Conservation (phyloP, 108 stramenopile species). For the Nitzschia sp. region DNA sequence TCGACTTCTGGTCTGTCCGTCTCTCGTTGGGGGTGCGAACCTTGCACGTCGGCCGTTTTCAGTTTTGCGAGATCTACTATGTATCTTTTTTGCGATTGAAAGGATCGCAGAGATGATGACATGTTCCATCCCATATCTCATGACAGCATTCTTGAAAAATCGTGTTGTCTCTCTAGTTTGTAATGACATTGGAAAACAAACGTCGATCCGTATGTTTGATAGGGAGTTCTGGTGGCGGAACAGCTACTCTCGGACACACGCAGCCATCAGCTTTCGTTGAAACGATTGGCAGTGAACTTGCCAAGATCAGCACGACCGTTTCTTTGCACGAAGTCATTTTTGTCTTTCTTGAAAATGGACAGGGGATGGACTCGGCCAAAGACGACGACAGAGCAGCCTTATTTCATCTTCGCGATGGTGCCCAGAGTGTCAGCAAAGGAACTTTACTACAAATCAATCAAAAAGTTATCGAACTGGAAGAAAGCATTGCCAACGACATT, state of each 20-base stretch:
- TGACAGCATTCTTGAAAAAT: no score
- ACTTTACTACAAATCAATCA: constrained; percentile 43
- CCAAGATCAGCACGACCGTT: constrained; percentile 4
- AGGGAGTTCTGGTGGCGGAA: constrained; percentile 60
- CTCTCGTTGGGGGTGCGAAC: no score
- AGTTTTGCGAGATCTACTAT: no score
- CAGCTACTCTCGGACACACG: constrained; percentile 61
- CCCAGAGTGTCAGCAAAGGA: constrained; percentile 9
- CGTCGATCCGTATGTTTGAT: constrained; percentile 50
- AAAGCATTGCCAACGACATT: constrained; percentile 18
- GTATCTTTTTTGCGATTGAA: no score
- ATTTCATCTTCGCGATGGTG: constrained; percentile 23
- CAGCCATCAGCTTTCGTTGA: constrained; percentile 34
- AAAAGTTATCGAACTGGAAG: constrained; percentile 25
- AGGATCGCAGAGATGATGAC: no score
- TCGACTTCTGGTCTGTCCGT: no score
- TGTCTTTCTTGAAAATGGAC: constrained; percentile 41
- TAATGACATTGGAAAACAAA: no score
- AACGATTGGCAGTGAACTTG: constrained; percentile 41
- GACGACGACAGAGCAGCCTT: constrained; percentile 27
- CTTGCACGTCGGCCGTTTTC: no score
- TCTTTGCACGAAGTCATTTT: constrained; percentile 40
- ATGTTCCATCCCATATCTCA: no score
- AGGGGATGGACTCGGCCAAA: constrained; percentile 48
- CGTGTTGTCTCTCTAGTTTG: no score